Evolutionary conservation across 306 rosid species (phyloP).

Genomic region (Alnus rubra): DNA sequence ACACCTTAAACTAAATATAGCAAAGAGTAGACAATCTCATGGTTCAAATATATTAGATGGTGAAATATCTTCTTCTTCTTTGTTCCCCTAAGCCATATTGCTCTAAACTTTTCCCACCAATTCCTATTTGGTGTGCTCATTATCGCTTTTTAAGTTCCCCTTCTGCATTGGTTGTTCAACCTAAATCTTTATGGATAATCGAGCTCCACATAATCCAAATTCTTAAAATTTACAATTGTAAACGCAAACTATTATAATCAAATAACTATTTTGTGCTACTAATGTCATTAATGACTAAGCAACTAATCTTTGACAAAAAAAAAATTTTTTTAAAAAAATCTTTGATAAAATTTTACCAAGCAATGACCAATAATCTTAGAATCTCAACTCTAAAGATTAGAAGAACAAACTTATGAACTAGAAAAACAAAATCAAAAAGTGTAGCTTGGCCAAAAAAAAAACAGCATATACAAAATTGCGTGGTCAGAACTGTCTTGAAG

Average conservation of each 20-base stretch:
- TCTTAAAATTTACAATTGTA: neutral
- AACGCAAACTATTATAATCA: neutral
- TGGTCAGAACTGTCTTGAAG: neutral
- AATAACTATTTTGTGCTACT: neutral
- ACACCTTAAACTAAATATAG: neutral
- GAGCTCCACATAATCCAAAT: neutral
- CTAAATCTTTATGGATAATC: neutral
- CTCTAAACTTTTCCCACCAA: neutral
- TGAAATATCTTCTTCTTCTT: neutral
- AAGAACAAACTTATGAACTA: neutral
- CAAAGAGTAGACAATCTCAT: slow-evolving; percentile 6
- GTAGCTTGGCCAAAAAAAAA: neutral
- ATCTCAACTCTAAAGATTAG: neutral
- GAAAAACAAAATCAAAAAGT: neutral
- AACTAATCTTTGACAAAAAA: neutral
- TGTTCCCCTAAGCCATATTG: neutral
- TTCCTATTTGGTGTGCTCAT: neutral
- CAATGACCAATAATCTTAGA: neutral
- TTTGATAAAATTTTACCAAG: neutral
- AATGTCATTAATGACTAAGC: neutral
- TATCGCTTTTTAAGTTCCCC: neutral
- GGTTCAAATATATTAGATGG: too few species aligned
- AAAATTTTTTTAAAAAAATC: neutral
- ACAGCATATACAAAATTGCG: neutral
- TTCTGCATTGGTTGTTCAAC: neutral